Evolutionary conservation across 139 green algal species (phyloP).

Genomic region (Chlorella sp.): DNA sequence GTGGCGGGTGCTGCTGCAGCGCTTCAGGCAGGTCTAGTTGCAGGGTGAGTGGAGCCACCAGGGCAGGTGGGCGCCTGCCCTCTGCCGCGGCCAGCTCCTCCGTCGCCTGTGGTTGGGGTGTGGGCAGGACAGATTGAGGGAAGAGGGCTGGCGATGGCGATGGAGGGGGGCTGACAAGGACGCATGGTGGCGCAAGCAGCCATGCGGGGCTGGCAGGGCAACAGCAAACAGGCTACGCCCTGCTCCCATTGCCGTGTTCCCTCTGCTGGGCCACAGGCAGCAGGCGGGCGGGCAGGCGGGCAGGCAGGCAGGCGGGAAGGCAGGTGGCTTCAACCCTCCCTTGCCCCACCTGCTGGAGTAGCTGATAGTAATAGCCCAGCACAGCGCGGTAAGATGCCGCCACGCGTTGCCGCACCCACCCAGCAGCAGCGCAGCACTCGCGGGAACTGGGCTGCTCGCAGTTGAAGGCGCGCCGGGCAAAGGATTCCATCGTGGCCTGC

Average conservation of each 20-base stretch:
- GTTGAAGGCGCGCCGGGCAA: no score
- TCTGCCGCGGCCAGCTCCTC: neutral
- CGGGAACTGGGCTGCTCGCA: no score
- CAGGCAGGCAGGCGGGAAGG: no score
- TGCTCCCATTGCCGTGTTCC: no score
- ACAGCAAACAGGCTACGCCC: no score
- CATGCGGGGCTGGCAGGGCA: no score
- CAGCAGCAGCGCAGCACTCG: no score
- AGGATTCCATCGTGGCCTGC: no score
- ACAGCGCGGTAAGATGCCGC: no score
- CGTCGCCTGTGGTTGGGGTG: neutral
- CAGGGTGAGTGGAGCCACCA: neutral
- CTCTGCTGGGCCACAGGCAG: neutral
- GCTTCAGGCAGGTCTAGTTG: neutral
- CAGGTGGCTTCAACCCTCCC: no score
- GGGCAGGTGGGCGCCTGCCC: no score
- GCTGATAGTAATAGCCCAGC: neutral
- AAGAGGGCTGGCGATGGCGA: neutral
- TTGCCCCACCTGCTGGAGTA: neutral
- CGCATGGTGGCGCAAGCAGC: neutral
- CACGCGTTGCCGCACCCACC: no score
- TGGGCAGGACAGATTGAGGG: neutral
- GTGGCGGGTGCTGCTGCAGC: neutral
- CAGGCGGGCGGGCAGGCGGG: neutral
- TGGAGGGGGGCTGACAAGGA: neutral